phyloP scores from a whole-genome alignment of 108 stramenopile genomes.

The Pseudonitzschia delicatissima region DNA sequence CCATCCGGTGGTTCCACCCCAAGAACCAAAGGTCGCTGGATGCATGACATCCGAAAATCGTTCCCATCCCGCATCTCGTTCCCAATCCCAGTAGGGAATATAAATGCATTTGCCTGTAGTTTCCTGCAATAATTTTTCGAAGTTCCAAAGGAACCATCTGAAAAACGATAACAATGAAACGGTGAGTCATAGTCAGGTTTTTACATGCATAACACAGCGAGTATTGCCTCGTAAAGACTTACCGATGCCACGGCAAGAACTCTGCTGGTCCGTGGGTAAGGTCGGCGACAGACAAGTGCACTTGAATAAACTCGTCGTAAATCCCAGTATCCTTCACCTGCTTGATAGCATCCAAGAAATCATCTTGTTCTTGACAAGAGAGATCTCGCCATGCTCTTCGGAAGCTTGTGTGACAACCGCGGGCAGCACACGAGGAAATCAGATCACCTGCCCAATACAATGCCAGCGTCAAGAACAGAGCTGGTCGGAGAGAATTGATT shows the following conservation, averaged over 20 bases:
- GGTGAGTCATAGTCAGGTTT: no score
- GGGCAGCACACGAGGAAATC: not conserved
- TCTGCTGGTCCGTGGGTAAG: not conserved
- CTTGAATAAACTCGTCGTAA: conserved; percentile 9
- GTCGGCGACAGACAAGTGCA: not conserved
- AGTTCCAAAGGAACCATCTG: conserved; percentile 18
- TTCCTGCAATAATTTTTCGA: conserved; percentile 10
- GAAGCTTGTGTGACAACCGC: conserved; percentile 6
- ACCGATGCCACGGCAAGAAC: conserved; percentile 21
- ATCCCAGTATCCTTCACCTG: conserved; percentile 3
- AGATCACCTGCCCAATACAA: not conserved
- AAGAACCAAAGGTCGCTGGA: conserved; percentile 6
- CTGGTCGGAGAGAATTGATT: no score
- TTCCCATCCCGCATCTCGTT: conserved; percentile 9
- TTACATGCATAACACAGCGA: no score
- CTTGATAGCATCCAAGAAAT: conserved; percentile 2
- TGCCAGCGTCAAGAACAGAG: not conserved
- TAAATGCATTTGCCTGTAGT: conserved; percentile 8
- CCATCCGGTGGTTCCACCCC: not conserved
- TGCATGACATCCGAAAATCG: conserved; percentile 2
- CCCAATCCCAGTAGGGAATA: conserved; percentile 23
- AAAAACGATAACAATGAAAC: no score
- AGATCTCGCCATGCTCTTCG: conserved; percentile 14
- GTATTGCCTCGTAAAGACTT: no score
- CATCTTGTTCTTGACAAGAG: conserved; percentile 19